Evolutionary conservation across 179 eudicot genomes (phyloP), one percentile per base, ranked within the genome.

Genomic region (Nepenthes alata): DNA sequence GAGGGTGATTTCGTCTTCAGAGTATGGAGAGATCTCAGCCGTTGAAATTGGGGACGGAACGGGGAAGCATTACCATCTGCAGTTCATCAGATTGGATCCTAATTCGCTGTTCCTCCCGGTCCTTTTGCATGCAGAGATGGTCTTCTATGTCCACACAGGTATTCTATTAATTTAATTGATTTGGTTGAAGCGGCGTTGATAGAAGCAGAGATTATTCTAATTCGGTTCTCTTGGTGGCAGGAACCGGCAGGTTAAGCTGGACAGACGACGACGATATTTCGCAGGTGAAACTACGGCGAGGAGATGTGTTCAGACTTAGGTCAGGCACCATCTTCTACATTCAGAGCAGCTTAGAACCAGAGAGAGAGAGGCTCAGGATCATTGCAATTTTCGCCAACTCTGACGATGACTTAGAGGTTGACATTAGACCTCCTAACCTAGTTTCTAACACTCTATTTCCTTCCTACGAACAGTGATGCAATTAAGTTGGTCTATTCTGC

Each of bases 81-180:
- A 86, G 72, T 84, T 84, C 75, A 80, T 89, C 45, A 76, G 75
- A 2, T 59, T 89, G 86, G 85, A 89, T 70, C 94, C 94, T 3
- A 72, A 82, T 41, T 57, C 94, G 1, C 65, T 84, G n/a, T 80
- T 89, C 60, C 58, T 55, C 35, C 97, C 97, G 3, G 88, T 75
- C 13, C 54, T 85, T 25, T 80, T 91, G 11, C 85, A 84, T 68
- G 65, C 84, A n/a, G 85, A 91, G 25, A 84, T 91, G 96, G 70
- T 88, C 8, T 81, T 88, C 69, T 91, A 77, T 75, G 96, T 91
- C 64, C 81, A 79, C 6, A 72, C 97, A 47, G 96, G 97, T 87
- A 61, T 8, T 41, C 5, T 41, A n/a, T 6, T 2, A 53, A 53
- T 2, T 10, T 2, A 25, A 16, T 5, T 55, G 58, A 35, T 14